Percentiles rank a stretch among this genome's conserved stretches.
These are phyloP conservation scores for Luffa acutangula DNA, from an alignment of 306 rosid genomes.

Conservation along the genomic window DNA sequence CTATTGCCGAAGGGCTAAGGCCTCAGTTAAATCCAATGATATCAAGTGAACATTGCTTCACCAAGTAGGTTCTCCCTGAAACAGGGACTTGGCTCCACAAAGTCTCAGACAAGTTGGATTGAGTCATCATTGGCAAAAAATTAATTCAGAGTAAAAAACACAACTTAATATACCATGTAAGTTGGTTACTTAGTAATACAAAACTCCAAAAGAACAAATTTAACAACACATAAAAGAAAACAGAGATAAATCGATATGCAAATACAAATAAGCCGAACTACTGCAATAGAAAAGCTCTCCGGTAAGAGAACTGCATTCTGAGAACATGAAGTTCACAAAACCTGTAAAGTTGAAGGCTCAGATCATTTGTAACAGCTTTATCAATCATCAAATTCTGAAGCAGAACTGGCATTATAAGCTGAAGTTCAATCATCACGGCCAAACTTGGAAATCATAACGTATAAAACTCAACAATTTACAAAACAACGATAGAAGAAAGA, in stretches of 20 bases:
- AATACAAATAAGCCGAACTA: background rate
- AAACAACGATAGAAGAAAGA: background rate
- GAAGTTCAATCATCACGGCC: conserved; percentile 53
- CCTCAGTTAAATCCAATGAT: conserved; percentile 36
- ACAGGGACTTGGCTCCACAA: conserved; percentile 52
- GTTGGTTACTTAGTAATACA: too few species aligned
- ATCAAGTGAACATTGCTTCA: conserved; percentile 44
- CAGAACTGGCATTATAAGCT: conserved; percentile 98
- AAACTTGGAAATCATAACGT: background rate
- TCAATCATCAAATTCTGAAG: conserved; percentile 78
- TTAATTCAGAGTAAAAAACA: background rate
- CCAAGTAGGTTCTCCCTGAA: conserved; percentile 80
- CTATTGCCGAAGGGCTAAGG: too few species aligned
- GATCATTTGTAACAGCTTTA: conserved; percentile 49
- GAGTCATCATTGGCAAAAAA: background rate
- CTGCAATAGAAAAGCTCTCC: background rate
- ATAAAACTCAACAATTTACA: background rate
- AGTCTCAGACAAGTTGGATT: conserved; percentile 24
- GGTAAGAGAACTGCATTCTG: accelerated
- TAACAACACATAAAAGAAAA: too few species aligned
- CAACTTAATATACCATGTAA: too few species aligned
- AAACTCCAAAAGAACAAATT: too few species aligned
- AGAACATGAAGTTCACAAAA: accelerated
- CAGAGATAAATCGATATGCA: background rate
- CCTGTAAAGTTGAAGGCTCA: conserved; percentile 31